Percentiles rank a stretch among this genome's conserved stretches.
Conservation (phyloP, 371 early-diverging fungal genomes). For the Neoconidiobolus thromboides region DNA sequence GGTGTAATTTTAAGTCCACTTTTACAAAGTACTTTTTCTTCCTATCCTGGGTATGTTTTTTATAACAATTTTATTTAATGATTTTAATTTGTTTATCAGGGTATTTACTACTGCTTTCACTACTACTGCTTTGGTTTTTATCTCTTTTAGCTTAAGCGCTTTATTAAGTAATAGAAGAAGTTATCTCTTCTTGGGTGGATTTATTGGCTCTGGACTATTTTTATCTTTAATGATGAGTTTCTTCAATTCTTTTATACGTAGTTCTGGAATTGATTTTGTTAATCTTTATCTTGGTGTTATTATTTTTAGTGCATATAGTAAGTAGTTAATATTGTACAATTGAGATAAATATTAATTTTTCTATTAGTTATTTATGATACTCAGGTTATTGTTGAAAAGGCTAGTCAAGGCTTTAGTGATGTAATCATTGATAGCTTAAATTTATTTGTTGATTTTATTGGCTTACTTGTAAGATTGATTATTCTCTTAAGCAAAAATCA, state of each 20-base stretch:
- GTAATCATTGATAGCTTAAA: slow-evolving; percentile 14
- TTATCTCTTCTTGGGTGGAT: slow-evolving; percentile 16
- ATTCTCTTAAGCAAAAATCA: slow-evolving; percentile 13
- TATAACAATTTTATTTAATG: background rate
- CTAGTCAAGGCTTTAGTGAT: slow-evolving; percentile 13
- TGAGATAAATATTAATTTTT: background rate
- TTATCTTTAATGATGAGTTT: slow-evolving; percentile 11
- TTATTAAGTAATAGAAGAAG: slow-evolving; percentile 13
- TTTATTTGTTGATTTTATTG: slow-evolving; percentile 20
- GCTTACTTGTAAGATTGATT: slow-evolving; percentile 19
- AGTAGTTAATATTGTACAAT: background rate
- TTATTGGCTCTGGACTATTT: slow-evolving; percentile 11
- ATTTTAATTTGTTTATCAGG: background rate
- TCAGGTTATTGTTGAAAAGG: slow-evolving; percentile 20
- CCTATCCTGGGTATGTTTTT: slow-evolving; percentile 6
- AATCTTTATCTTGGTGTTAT: slow-evolving; percentile 21
- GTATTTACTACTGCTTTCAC: slow-evolving; percentile 9
- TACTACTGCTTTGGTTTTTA: slow-evolving; percentile 16
- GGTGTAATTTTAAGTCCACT: slow-evolving; percentile 3
- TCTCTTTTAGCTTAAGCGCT: slow-evolving; percentile 15
- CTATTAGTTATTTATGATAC: slow-evolving; percentile 22
- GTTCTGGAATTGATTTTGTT: slow-evolving; percentile 10
- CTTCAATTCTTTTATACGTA: slow-evolving; percentile 16
- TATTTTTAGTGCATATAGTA: slow-evolving; percentile 16
- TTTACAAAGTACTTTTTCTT: background rate